Evolutionary conservation across 2,329 filamentous ascomycete species (phyloP), one percentile per base, ranked within the genome.

Genomic region (Sporothrix globosa): DNA sequence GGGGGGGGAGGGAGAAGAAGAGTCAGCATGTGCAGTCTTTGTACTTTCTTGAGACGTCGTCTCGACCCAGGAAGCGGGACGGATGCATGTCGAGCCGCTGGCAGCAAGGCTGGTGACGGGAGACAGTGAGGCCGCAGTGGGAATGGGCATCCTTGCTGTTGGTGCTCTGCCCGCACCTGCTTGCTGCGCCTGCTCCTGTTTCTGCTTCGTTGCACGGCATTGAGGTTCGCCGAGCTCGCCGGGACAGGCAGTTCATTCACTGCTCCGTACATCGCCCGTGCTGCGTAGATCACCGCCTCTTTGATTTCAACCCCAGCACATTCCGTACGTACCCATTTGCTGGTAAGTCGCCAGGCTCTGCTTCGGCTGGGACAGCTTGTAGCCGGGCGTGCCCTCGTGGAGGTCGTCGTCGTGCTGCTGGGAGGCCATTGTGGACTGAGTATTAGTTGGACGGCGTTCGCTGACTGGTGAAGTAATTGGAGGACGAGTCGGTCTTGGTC

Each of bases 331-430:
- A 74, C 93, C 96, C 83, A 99, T 91, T 81, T 97, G 86, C 79
- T 95, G 87, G 83, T 97, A 97, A 82, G 97, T 92, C 74, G 95
- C 92, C 78, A 99, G 87, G 76, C 92, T 96, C 88, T 98, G 97
- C 90, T 97, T 97, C 73, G 87, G 87, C 88, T 97, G 93, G 76
- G 93, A 94, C 79, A 97, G 91, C 89, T 96, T 97, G 90, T 97
- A 98, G 80, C 95, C 95, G 83, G 94, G 90, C 75, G 94, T 97
- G 83, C 91, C 87, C 84, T 96, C 92, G 81, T 91, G 85, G 75
- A 95, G 88, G 78, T 98, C 95, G 73, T 97, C 93, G 14, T 73
- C 71, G 52, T 90, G 84, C 78, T 87, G 84, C 78, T 87, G 84
- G 76, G 88, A 86, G 75, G 89, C 85, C 90, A 92, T 92, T 77